Conservation (phyloP, 345 rosid species). For the Toxicodendron radicans region DNA sequence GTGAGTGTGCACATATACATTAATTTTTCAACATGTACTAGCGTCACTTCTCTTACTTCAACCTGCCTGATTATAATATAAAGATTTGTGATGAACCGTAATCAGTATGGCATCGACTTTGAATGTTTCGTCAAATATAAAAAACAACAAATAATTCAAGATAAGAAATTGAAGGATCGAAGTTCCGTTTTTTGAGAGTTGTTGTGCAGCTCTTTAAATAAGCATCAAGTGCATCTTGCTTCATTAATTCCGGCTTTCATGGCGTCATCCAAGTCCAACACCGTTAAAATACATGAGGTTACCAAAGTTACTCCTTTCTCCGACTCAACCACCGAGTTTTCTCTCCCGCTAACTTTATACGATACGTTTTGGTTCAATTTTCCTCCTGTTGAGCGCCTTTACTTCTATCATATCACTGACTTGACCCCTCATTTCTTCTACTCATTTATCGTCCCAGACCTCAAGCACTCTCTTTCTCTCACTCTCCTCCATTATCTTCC, state of each 20-base stretch:
- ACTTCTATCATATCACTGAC: constrained; percentile 32
- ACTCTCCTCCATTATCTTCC: constrained; percentile 39
- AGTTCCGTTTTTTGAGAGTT: too few relatives aligned
- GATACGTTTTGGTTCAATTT: constrained; percentile 33
- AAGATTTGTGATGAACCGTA: too few relatives aligned
- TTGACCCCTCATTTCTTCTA: constrained; percentile 28
- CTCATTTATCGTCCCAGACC: constrained; percentile 37
- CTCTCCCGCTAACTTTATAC: constrained; percentile 31
- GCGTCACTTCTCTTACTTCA: too few relatives aligned
- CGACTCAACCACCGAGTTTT: constrained; percentile 19
- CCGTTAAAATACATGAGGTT: constrained; percentile 15
- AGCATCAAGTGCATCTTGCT: too few relatives aligned
- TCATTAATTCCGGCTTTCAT: background rate
- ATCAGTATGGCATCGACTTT: too few relatives aligned
- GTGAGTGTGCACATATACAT: too few relatives aligned
- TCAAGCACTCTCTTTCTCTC: constrained; percentile 40
- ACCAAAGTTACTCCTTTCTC: constrained; percentile 21
- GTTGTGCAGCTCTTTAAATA: too few relatives aligned
- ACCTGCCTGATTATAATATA: too few relatives aligned
- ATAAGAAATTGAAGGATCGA: too few relatives aligned
- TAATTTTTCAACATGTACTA: too few relatives aligned
- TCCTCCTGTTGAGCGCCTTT: constrained; percentile 35
- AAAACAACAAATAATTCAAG: too few relatives aligned
- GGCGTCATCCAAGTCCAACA: constrained; percentile 8
- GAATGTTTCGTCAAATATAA: too few relatives aligned